phyloP scores from a whole-genome alignment of 2,329 filamentous ascomycete genomes.

The Talaromyces pinophilus region DNA sequence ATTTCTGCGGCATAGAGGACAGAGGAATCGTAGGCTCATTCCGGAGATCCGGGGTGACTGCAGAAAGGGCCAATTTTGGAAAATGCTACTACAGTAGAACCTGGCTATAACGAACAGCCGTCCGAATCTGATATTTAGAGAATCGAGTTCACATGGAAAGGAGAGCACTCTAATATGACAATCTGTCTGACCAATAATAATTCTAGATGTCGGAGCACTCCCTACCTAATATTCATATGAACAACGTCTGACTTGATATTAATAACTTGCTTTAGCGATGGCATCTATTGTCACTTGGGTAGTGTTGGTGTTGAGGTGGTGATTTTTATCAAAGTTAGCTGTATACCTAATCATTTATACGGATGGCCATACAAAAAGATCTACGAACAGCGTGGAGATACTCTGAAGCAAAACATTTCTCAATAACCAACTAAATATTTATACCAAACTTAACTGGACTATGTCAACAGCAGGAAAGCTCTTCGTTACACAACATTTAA shows the following conservation, averaged over 20 bases:
- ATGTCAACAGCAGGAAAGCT: not conserved
- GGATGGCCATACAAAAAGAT: not conserved
- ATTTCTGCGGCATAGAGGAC: not conserved
- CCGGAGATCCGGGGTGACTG: not conserved
- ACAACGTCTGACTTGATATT: no score
- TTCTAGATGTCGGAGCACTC: no score
- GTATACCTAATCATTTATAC: not conserved
- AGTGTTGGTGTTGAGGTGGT: not conserved
- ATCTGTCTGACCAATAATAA: no score
- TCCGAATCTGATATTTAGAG: not conserved
- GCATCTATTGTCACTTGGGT: not conserved
- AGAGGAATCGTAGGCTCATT: not conserved
- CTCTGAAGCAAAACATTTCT: not conserved
- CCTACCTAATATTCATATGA: no score
- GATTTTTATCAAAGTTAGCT: not conserved
- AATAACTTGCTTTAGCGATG: not conserved
- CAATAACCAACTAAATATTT: not conserved
- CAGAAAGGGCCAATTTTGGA: not conserved
- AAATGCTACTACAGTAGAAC: not conserved
- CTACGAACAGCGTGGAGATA: not conserved
- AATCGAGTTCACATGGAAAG: not conserved
- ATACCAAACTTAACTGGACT: not conserved
- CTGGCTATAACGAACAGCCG: not conserved
- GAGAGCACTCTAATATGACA: no score
- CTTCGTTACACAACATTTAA: conserved; percentile 1